Evolutionary conservation across 371 early-diverging fungal species (phyloP), one percentile per base, ranked within the genome.

Genomic region (Rhizopus arrhizus): DNA sequence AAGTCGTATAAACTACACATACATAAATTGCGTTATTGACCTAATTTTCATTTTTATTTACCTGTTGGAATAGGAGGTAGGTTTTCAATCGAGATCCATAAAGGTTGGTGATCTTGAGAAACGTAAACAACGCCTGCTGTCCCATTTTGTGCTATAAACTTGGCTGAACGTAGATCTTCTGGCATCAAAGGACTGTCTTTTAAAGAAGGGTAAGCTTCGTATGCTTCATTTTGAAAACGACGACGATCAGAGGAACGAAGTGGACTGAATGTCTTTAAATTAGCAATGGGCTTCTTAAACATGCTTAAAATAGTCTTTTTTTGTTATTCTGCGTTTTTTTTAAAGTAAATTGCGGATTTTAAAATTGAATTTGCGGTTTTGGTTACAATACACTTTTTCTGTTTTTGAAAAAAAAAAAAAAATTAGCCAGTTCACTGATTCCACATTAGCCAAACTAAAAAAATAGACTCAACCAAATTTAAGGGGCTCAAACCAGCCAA

Each of bases 281-380:
- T 75, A 7, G 80, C 70, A 22, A 82, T 52, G 6, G 84, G 85
- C 46, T 84, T 85, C 59, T 86, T 86, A 65, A 86, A 86, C 87
- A 86, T 86, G 5, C 4, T 22, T 47, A 8, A 47, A 47, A 8
- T 4, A 47, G 7, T 43, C n/a, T 43, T 43, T 43, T 43, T 43
- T 43, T 6, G 5, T 43, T 43, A 10, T 40, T 12, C 12, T 40
- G 8, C 40, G 12, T 7, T 40, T 43, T 43, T 15, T 43, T 43
- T 11, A 13, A 5, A 9, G 43, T 9, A 43, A 43, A 15, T 43
- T 43, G 43, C 22, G 22, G 22, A 2, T 22, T 22, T 22, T 22
- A 22, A 22, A 22, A 22, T 22, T 22, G 22, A 22, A 22, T 22
- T 22, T 0, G 22, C 22, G 22, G 22, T 22, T 22, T 22, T 22